Evolutionary conservation across 2,329 filamentous ascomycete species (phyloP), one percentile per base, ranked within the genome.

Genomic region (Botrytis porri): DNA sequence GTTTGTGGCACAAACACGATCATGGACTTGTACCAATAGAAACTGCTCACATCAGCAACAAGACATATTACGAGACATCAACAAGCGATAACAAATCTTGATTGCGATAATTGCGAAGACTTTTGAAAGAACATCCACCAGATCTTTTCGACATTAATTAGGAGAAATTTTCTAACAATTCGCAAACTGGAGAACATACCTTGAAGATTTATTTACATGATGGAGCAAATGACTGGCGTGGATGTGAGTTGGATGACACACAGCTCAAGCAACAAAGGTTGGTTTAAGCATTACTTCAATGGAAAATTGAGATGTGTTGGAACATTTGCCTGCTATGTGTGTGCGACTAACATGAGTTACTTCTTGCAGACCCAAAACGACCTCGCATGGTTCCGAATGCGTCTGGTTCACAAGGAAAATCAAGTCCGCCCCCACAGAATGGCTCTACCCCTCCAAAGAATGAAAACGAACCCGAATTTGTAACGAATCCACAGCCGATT

Each of bases 181-280:
- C 25, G 64, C 43, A 59, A 43, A 54, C 10, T 25, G 43, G 39
- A 51, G 20, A 8, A 39, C 14, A 43, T n/a, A 20, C 43, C 32
- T 41, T 32, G 37, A 43, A 39, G 67, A n/a, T 22, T 70, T 57
- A 25, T 45, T 48, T 69, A 61, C 43, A 75, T 57, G 29, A 81
- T 81, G 80, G 80, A 81, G 75, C 78, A 75, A 66, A 75, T 80
- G 67, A 79, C 80, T 70, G 80, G 79, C 22, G 78, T 81, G 32
- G 80, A 81, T 74, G 77, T 81, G 57, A 79, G 77, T 51, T 81
- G 80, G 80, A 80, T 81, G 78, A 80, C 74, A 77, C 77, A 79
- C 41, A 78, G 75, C 64, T 72, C 75, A 54, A 73, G 65, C 51
- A 72, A 75, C 35, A 80, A 79, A 79, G 80, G 80, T 81, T 75